phyloP scores from a whole-genome alignment of 345 rosid species.

The Dipteronia dyeriana region DNA sequence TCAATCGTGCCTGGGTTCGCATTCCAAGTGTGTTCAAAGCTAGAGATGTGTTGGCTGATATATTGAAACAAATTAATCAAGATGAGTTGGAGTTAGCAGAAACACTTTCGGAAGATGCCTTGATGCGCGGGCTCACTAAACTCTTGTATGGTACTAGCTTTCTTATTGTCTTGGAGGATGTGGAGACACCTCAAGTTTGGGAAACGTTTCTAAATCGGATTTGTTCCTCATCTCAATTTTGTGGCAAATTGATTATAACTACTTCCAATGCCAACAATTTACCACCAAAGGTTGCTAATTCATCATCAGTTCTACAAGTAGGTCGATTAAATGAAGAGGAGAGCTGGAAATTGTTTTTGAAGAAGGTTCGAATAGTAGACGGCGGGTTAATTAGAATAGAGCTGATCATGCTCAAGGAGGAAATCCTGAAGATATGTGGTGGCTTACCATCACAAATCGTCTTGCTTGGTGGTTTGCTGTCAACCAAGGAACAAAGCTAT shows the following conservation, averaged over 20 bases:
- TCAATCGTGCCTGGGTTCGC: no score
- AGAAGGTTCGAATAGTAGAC: neutral
- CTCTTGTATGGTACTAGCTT: neutral
- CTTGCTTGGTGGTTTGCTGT: slow-evolving; percentile 1
- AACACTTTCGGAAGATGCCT: neutral
- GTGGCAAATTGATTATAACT: neutral
- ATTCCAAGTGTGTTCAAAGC: no score
- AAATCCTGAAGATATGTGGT: neutral
- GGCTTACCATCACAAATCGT: neutral
- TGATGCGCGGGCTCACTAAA: neutral
- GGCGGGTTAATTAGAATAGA: no score
- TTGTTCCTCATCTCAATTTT: neutral
- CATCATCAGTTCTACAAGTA: neutral
- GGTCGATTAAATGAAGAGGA: neutral
- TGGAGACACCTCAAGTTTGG: neutral
- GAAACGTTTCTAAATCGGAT: neutral
- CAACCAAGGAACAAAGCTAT: neutral
- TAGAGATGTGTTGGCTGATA: no score
- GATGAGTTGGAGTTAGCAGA: no score
- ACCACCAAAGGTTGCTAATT: neutral
- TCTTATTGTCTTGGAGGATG: slow-evolving; percentile 14
- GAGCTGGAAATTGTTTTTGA: neutral
- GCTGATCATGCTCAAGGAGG: slow-evolving; percentile 8
- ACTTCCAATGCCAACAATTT: neutral
- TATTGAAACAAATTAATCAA: no score